Evolutionary conservation across 2,329 filamentous ascomycete species (phyloP), one percentile per base, ranked within the genome.

Genomic region (Rosellinia necatrix): DNA sequence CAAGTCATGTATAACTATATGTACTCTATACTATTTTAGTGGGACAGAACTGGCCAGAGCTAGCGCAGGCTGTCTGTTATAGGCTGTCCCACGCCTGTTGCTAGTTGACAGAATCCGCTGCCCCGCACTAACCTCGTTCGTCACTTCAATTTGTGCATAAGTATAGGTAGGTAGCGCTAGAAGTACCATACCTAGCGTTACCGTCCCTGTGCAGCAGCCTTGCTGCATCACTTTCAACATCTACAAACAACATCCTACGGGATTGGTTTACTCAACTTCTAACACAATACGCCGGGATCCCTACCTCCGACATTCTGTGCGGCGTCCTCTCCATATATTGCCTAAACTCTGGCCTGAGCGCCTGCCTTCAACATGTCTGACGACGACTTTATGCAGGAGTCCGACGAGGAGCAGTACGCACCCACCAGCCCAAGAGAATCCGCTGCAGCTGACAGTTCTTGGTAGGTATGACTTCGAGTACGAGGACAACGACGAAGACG

Each of bases 401-500:
- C 91, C 4, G 91, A 91, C 59, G 87, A 91, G 72, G 90, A 93
- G 77, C 88, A 92, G 85, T 97, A 79, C 13, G 67, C 46, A 22
- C 29, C 3, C 50, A 19, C 19, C 3, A n/a, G 25, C 15, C 17
- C 27, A 15, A 6, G 13, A 6, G 6, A n/a, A 13, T 10, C 7
- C 12, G 1, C 2, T 46, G 12, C 19, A 13, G 29, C 54, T 62
- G 8, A 54, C 25, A 1, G 7, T 40, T 10, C 30, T 24, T 27
- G 0, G 3, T n/a, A 90, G 88, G 68, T 92, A 97, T 71, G 94
- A 97, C 76, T 97, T 97, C 72, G 93, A 97, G 70, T 97, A 97
- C 75, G 93, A 97, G 72, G 94, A 87, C 56, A 91, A 92, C 63
- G 91, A 96, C 53, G 92, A 94, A 44, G 90, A 96, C 38, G 88